Evolutionary conservation across 495 filamentous ascomycete genomes (phyloP), one percentile per base, ranked within the genome.

Genomic region (Paragyromitra xinjiangensis): DNA sequence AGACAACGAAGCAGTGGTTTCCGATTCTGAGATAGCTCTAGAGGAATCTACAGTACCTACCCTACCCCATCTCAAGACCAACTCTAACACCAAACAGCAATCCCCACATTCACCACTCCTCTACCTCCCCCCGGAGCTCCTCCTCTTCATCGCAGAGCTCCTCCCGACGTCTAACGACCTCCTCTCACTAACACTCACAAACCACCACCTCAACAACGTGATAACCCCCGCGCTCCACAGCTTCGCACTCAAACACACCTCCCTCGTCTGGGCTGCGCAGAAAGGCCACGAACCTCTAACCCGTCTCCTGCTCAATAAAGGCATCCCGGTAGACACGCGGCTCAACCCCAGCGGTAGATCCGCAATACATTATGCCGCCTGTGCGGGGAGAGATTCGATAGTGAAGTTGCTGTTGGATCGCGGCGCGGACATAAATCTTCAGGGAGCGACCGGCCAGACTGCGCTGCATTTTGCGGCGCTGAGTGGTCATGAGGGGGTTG

Each of bases 211-310:
- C 16, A n/a, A 68, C 48, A 14, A n/a, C 7, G 24, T 68, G 45
- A 2, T 68, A 6, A 68, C 34, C 3, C 64, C 64, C 0, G 24
- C 64, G 22, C 64, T 68, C n/a, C 64, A 68, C 34, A 19, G 4
- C n/a, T 39, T 68, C 34, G 64, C 64, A 26, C 29, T 68, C 34
- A 40, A 45, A 8, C 29, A 68, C 64, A 6, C n/a, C 58, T 16
- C 64, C 48, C 48, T 68, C 64, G n/a, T 8, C 16, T 68, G 64
- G 64, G 64, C 64, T 24, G 48, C 64, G 4, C 48, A n/a, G 16
- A 55, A 55, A 6, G 64, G 64, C 29, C 29, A 55, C 64, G 45
- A 53, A 7, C 64, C 64, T 0, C 64, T 68, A 24, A 48, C 53
- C 44, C 64, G 64, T 4, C 45, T 68, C 9, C 48, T 40, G n/a